Evolutionary conservation across 2,329 filamentous ascomycete genomes (phyloP).

Genomic region (Escovopsis sp.): DNA sequence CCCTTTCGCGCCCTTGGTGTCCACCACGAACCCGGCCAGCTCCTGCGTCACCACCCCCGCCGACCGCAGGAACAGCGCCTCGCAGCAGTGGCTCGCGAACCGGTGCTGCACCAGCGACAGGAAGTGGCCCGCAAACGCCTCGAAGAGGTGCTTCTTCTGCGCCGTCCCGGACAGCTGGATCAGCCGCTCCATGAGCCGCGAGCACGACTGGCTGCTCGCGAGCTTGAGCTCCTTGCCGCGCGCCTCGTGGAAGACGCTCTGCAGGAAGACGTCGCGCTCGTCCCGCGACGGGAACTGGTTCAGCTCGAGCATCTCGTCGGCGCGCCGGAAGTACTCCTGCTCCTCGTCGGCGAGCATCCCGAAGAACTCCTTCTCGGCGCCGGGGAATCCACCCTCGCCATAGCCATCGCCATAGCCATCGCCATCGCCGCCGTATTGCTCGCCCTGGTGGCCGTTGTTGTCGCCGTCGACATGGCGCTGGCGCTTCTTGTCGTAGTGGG

Average conservation of each 20-base stretch:
- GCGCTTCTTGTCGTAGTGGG: constrained; percentile 13
- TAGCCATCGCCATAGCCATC: constrained; percentile 12
- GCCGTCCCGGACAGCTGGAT: constrained; percentile 64
- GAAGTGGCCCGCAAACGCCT: constrained; percentile 76
- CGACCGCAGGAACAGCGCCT: constrained; percentile 75
- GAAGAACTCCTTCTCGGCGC: constrained; percentile 62
- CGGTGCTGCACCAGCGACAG: constrained; percentile 83
- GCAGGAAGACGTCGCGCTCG: constrained; percentile 55
- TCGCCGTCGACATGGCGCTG: constrained; percentile 11
- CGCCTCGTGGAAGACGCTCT: constrained; percentile 76
- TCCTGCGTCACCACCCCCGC: constrained; percentile 69
- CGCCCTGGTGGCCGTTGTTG: constrained; percentile 4
- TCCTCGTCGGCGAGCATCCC: constrained; percentile 86
- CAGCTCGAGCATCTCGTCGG: constrained; percentile 77
- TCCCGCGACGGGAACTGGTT: constrained; percentile 74
- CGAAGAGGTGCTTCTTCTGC: constrained; percentile 79
- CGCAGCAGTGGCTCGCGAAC: constrained; percentile 94
- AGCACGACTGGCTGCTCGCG: constrained; percentile 90
- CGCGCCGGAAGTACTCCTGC: constrained; percentile 86
- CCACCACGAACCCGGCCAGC: constrained; percentile 34
- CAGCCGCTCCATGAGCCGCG: constrained; percentile 78
- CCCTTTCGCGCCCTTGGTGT: constrained; percentile 27
- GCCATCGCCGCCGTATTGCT: constrained; percentile 3
- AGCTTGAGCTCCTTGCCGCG: constrained; percentile 90
- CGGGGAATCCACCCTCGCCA: constrained; percentile 7